Evolutionary conservation across 176 grass and related monocot genomes (phyloP).

Genomic region (Dendrocalamus sinicus): DNA sequence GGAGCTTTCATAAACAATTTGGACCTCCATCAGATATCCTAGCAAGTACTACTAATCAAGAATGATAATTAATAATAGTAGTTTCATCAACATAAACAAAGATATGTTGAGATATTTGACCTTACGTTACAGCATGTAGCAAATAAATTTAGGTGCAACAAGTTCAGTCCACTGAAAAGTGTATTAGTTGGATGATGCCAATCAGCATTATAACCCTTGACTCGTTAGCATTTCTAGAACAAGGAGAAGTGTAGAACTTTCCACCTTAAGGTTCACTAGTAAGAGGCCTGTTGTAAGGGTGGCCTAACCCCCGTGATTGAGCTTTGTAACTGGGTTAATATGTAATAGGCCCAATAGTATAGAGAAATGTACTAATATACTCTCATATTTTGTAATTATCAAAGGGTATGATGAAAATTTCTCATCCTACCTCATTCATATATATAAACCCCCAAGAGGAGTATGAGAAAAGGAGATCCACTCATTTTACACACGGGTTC

Average conservation of each 20-base stretch:
- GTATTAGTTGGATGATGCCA: constrained; percentile 18
- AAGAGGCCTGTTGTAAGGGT: not conserved
- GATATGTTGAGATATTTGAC: not conserved
- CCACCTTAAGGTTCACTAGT: not conserved
- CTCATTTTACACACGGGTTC: no score
- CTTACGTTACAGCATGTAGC: not conserved
- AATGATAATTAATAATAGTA: constrained; percentile 12
- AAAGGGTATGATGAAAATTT: no score
- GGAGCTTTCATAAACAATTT: not conserved
- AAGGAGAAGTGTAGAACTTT: constrained; percentile 32
- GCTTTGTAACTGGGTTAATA: no score
- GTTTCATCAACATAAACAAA: not conserved
- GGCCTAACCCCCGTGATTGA: no score
- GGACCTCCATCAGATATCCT: not conserved
- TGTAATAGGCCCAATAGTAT: no score
- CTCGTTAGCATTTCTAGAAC: constrained; percentile 25
- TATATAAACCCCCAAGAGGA: no score
- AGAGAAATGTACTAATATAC: no score
- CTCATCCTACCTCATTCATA: no score
- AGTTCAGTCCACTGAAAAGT: constrained; percentile 17
- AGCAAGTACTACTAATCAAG: constrained; percentile 11
- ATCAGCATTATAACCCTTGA: not conserved
- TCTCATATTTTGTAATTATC: no score
- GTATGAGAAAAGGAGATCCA: no score
- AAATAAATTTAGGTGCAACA: constrained; percentile 9